Conservation (phyloP, 1,139 yeast species). For the Pichia sp. region DNA sequence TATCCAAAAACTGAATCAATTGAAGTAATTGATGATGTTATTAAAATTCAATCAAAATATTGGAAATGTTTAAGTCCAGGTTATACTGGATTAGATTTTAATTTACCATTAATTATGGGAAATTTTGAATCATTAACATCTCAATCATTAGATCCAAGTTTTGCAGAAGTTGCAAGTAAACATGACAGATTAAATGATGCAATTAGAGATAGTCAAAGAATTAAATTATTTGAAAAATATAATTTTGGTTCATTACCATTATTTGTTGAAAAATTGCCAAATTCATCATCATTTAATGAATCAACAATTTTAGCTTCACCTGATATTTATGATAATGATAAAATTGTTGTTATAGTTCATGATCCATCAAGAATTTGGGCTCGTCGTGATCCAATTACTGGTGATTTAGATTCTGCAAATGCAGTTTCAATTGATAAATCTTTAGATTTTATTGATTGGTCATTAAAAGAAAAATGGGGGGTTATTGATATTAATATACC, state of each 20-base stretch:
- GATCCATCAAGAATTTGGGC: constrained; percentile 97
- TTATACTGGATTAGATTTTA: constrained; percentile 32
- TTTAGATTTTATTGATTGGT: constrained; percentile 53
- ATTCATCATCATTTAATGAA: constrained; percentile 42
- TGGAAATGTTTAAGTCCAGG: constrained; percentile 89
- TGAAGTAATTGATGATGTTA: constrained; percentile 82
- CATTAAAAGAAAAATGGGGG: constrained; percentile 54
- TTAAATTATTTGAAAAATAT: constrained; percentile 46
- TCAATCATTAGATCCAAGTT: constrained; percentile 27
- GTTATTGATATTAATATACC: constrained; percentile 83
- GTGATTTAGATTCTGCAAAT: constrained; percentile 66
- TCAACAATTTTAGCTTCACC: constrained; percentile 77
- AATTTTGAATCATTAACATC: constrained; percentile 22
- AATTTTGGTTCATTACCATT: constrained; percentile 68
- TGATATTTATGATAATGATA: constrained; percentile 55
- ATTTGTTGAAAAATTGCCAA: constrained; percentile 40
- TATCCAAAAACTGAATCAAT: constrained; percentile 74
- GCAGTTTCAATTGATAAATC: constrained; percentile 64
- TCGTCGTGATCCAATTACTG: constrained; percentile 70
- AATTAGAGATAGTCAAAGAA: constrained; percentile 64
- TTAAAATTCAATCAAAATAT: constrained; percentile 72
- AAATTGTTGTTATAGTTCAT: constrained; percentile 68
- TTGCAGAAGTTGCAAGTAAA: constrained; percentile 32
- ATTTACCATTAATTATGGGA: constrained; percentile 26
- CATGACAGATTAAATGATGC: constrained; percentile 58